Evolutionary conservation across 192 early-diverging fungal genomes (phyloP), one percentile per base, ranked within the genome.

Genomic region (Podila clonocystis): DNA sequence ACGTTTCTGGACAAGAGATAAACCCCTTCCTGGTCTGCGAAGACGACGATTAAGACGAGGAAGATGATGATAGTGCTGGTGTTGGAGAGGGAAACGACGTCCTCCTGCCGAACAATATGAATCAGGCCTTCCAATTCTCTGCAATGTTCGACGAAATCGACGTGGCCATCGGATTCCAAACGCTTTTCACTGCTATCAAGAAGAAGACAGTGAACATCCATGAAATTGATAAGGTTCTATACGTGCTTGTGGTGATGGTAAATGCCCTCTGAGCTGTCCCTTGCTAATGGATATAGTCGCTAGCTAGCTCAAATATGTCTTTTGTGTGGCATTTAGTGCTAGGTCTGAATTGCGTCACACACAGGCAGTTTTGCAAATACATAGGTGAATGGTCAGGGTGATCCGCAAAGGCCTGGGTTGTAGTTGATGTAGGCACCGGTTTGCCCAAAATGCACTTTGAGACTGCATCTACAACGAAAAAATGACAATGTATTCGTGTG

Each of bases 151-250:
- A 63, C 33, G 61, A 33, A 57, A 55, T 71, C 13, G 50, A 71
- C 8, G 50, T 71, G 48, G 34, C 62, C 62, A 57, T 58, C 24
- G 69, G 69, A 20, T 62, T 71, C 29, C 62, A 62, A 57, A 63
- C 29, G 57, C 69, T 63, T 62, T 70, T 71, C 22, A 55, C 62
- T 63, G 49, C 22, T 26, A 3, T 71, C 33, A 71, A 58, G 69
- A 57, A 38, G 26, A 71, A 38, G 22, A 71, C 22, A 7, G 62
- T 71, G 50, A 52, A 50, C 22, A 72, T 72, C 60, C 33, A 58
- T 28, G 52, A 72, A 60, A 65, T 45, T 22, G 70, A 72, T 63
- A 52, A 72, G 38, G 70, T 63, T 58, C 70, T 72, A 63, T 65
- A 65, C 65, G 70, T 72, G 69, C 49, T 45, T 49, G 2, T 72